These are phyloP conservation scores for Hygrophorus russula DNA, from an alignment of 768 basidiomycete species.

Conservation along the genomic window DNA sequence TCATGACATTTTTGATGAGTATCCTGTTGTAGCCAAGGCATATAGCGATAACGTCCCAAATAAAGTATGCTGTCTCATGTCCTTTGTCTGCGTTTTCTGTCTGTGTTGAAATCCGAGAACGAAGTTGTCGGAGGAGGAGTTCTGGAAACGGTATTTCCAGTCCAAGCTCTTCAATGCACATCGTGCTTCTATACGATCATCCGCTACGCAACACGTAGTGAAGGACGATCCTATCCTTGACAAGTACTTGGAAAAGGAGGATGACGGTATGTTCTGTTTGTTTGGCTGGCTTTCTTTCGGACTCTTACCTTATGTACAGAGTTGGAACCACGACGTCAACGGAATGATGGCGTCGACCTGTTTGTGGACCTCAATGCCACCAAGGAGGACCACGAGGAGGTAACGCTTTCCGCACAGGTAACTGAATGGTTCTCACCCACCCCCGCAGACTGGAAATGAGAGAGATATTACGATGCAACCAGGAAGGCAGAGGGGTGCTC, in stretches of 20 bases:
- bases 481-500: constrained; percentile 74
- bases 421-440: constrained; percentile 1
- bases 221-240: constrained; percentile 93
- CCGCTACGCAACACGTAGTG: constrained; percentile 73
- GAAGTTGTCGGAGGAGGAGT: constrained; percentile 82
- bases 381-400: constrained; percentile 83
- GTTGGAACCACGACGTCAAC: constrained; percentile 63
- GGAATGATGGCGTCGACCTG: constrained; percentile 57
- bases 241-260: constrained; percentile 90
- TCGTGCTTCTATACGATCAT: constrained; percentile 83
- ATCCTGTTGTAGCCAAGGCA: constrained; percentile 87
- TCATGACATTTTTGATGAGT: constrained; percentile 96
- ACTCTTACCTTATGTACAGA: constrained; percentile 27
- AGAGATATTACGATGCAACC: constrained; percentile 94
- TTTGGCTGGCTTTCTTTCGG: constrained; percentile 1
- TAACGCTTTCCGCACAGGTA: constrained; percentile 17
- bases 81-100: constrained; percentile 4
- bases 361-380: constrained; percentile 86
- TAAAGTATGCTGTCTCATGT: constrained; percentile 39
- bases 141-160: constrained; percentile 96
- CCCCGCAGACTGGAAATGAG: constrained; percentile 71
- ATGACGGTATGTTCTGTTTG: constrained; percentile 49
- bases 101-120: not conserved
- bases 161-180: constrained; percentile 94
- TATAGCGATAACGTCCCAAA: constrained; percentile 88